Percentiles rank a stretch among this genome's conserved stretches.
These are phyloP conservation scores for Eucalyptus pumila DNA, from an alignment of 345 rosid genomes.

Conservation along the genomic window DNA sequence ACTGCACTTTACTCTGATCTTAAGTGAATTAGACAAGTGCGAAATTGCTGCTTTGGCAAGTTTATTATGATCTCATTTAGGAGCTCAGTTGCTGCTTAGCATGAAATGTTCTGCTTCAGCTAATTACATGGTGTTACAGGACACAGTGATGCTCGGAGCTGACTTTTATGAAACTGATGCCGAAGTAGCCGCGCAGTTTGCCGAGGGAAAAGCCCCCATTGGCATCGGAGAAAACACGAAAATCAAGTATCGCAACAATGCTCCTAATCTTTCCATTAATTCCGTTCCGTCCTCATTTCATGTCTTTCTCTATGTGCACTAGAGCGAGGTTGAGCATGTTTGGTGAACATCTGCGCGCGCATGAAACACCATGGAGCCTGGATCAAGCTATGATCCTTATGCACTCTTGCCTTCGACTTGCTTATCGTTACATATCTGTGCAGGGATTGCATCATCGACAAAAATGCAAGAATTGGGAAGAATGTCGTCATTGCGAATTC, in stretches of 20 bases:
- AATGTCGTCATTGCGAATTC: constrained; percentile 73
- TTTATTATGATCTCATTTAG: neutral
- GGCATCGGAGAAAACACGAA: constrained; percentile 69
- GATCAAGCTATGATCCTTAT: neutral
- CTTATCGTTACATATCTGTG: neutral
- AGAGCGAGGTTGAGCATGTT: neutral
- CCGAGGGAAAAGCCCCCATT: constrained; percentile 64
- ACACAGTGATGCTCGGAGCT: constrained; percentile 90
- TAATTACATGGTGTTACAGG: constrained; percentile 22
- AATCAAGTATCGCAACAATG: neutral
- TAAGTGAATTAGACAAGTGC: neutral
- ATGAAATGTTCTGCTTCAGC: neutral
- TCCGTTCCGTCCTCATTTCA: neutral
- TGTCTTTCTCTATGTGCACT: neutral
- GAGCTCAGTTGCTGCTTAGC: neutral
- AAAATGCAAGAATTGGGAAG: constrained; percentile 92
- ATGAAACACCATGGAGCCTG: neutral
- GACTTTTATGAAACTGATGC: constrained; percentile 79
- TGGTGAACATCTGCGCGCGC: neutral
- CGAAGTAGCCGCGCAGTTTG: constrained; percentile 43
- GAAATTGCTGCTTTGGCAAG: neutral
- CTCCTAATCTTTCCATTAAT: neutral
- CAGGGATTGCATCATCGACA: constrained; percentile 94
- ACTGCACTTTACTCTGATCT: neutral
- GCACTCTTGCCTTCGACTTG: neutral